Base-by-base conservation (phyloP, 345 rosid species). In the Hevea brasiliensis region DNA sequence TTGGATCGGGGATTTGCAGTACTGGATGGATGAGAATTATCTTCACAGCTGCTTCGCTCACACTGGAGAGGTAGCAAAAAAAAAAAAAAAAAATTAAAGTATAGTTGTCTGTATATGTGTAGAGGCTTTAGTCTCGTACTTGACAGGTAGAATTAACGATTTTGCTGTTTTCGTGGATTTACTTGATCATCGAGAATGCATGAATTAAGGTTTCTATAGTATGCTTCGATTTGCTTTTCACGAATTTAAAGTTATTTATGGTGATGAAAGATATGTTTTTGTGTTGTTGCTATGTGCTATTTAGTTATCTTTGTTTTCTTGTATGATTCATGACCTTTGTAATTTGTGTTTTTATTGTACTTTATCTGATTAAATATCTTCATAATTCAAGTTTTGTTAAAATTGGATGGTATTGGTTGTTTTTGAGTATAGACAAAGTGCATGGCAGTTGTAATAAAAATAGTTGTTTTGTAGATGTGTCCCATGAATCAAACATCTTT, bases 1-100 rank as follows among this genome's bases (percentile, higher is more conserved):
- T 59, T 93, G 98, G 98, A 91, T 93, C 84, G 98, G 98, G 0
- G 96, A 93, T 72, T 87, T 93, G 79, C 94, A 89, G 89, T 88
- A 88, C 81, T 93, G 97, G 97, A 91, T 93, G 98, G 97, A 93
- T 72, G 98, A 93, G 83, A 77, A 8, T 70, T 93, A 87, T 79
- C 71, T 93, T 51, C 59, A 45, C 45, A 56, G 68, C 68, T 88
- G 92, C 68, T 91, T 93, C 67, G 82, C 91, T 62, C 85, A 83
- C 44, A 86, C 87, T 20, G 92, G 92, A 62, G 97, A 91, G 90
- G 96, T 81, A 58, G 41, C 21, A 9, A 29, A 0, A 3, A 27
- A 35, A 37, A 54, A 15, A 10, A 21, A 15, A 18, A 27, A 3
- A 20, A 44, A 12, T 44, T 14, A 21, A 7, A 27, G 7, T 35